Evolutionary conservation across 179 eudicot species (phyloP).

Genomic region (Dionaea muscipula): DNA sequence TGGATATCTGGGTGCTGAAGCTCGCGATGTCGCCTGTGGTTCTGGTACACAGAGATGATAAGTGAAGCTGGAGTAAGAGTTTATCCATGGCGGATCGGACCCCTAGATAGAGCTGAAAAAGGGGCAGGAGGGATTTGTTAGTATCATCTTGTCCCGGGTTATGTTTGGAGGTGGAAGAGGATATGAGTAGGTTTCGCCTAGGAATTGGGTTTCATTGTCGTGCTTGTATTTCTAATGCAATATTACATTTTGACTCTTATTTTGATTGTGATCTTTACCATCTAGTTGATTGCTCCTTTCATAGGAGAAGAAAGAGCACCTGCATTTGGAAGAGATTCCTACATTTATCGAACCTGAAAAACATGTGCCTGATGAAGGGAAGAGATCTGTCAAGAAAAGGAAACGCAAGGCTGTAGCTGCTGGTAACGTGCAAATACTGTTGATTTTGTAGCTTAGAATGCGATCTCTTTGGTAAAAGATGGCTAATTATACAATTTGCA

Average conservation of each 20-base stretch:
- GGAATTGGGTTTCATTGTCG: too few species aligned
- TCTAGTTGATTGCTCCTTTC: not conserved
- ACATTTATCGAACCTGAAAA: slow-evolving; percentile 15
- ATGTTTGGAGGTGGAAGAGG: too few species aligned
- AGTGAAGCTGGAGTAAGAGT: too few species aligned
- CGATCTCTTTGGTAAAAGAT: not conserved
- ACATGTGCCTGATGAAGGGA: slow-evolving; percentile 22
- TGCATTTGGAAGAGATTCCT: slow-evolving; percentile 17
- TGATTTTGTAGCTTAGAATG: not conserved
- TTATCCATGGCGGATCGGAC: too few species aligned
- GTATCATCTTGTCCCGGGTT: too few species aligned
- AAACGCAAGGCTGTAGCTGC: slow-evolving; percentile 42
- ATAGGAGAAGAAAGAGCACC: slow-evolving; percentile 49
- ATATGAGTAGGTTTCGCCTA: too few species aligned
- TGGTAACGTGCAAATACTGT: slow-evolving; percentile 23
- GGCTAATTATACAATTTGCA: not conserved
- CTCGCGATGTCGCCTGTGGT: too few species aligned
- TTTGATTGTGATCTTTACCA: not conserved
- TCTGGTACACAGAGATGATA: too few species aligned
- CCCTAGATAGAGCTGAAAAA: too few species aligned
- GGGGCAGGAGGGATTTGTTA: too few species aligned
- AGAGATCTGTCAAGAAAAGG: slow-evolving; percentile 45
- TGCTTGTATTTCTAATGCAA: not conserved
- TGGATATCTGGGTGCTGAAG: too few species aligned
- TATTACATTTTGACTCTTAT: not conserved